Percentiles rank a stretch among this genome's conserved stretches.
Conservation (phyloP, 208 protist genomes). For the Phytomonas serpens region DNA sequence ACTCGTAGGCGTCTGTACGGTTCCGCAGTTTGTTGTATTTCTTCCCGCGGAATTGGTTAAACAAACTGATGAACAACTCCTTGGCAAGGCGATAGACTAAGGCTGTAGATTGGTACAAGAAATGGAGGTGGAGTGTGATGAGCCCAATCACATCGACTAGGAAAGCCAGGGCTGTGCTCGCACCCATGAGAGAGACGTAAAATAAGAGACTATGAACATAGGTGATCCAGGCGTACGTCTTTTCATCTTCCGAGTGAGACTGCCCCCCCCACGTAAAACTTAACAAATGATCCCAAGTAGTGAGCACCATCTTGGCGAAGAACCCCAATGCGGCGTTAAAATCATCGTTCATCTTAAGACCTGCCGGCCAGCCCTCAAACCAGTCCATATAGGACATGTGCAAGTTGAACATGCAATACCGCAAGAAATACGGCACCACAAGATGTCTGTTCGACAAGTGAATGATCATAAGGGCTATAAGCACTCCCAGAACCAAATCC, state of each 20-base stretch:
- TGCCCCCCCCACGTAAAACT: constrained; percentile 15
- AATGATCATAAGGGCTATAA: constrained; percentile 40
- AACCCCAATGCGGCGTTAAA: constrained; percentile 82
- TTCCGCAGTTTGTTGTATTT: constrained; percentile 92
- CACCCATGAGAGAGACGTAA: constrained; percentile 68
- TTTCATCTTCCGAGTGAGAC: constrained; percentile 13
- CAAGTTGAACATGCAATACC: constrained; percentile 55
- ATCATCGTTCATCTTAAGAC: constrained; percentile 93
- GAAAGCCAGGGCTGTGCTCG: constrained; percentile 58
- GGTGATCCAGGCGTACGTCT: constrained; percentile 52
- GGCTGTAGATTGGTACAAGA: constrained; percentile 65
- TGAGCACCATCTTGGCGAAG: constrained; percentile 61
- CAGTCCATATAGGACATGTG: constrained; percentile 87
- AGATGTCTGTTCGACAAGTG: constrained; percentile 35
- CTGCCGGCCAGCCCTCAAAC: constrained; percentile 90
- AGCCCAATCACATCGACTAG: constrained; percentile 71
- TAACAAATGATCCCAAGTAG: constrained; percentile 52
- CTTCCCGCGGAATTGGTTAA: constrained; percentile 81
- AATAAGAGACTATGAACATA: constrained; percentile 43
- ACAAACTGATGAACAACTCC: constrained; percentile 53
- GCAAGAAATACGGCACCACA: constrained; percentile 27
- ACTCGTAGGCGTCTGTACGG: constrained; percentile 84
- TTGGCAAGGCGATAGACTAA: constrained; percentile 58
- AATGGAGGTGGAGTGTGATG: constrained; percentile 71
- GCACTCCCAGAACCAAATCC: constrained; percentile 50